These are phyloP conservation scores for Backusella morwellensis DNA, from an alignment of 192 early-diverging fungal genomes.

Conservation along the genomic window DNA sequence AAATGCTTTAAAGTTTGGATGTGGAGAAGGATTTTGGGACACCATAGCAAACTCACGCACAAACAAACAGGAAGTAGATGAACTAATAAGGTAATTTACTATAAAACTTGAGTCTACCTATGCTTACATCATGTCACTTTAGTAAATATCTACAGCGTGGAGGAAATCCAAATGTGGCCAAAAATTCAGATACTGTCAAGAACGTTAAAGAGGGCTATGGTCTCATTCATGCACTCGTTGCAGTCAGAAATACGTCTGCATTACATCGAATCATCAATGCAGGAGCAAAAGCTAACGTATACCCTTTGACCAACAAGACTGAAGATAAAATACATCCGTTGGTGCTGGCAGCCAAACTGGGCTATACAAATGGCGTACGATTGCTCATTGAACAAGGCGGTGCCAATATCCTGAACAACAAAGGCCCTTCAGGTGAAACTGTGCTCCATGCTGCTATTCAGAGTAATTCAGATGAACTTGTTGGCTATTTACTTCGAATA, in stretches of 20 bases:
- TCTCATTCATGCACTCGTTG: constrained; percentile 27
- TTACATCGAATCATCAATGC: constrained; percentile 22
- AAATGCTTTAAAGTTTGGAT: constrained; percentile 11
- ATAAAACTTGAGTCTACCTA: background rate
- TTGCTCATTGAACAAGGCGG: constrained; percentile 17
- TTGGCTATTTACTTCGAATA: constrained; percentile 17
- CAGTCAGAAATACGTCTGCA: constrained; percentile 17
- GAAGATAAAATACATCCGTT: constrained; percentile 18
- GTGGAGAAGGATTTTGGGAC: constrained; percentile 29
- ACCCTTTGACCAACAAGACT: constrained; percentile 6
- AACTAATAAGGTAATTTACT: constrained; percentile 19
- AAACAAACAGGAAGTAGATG: constrained; percentile 18
- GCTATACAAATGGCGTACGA: constrained; percentile 26
- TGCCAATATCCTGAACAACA: constrained; percentile 10
- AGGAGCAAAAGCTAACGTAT: constrained; percentile 26
- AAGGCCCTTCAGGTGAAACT: constrained; percentile 9
- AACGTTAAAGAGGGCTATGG: constrained; percentile 25
- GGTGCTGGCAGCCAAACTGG: constrained; percentile 22
- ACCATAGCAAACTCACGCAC: constrained; percentile 9
- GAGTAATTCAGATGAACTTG: constrained; percentile 3
- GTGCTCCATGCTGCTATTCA: constrained; percentile 24
- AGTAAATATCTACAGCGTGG: constrained; percentile 33
- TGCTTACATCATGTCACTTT: background rate
- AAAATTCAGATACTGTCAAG: constrained; percentile 14
- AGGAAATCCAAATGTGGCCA: constrained; percentile 32